A percentile compares a stretch with the other conserved stretches of the same genome.
These are phyloP conservation scores for Ustilago hordei DNA, from an alignment of 1,284 basidiomycete genomes.

Conservation along the genomic window DNA sequence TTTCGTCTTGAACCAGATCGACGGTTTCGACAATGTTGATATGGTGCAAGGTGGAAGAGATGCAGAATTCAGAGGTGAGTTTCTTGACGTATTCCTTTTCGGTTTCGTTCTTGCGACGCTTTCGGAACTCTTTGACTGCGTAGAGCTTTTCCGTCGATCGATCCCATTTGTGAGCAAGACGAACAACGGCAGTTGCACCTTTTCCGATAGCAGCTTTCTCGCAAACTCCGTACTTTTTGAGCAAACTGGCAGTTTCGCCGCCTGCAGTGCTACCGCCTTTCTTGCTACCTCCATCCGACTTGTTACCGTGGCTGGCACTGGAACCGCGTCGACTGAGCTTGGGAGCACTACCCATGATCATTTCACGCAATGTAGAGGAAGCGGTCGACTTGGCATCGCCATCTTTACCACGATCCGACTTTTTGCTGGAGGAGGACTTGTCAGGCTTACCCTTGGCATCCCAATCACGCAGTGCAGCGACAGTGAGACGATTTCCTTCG, in stretches of 20 bases:
- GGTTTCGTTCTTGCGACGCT: constrained; percentile 95
- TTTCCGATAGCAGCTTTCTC: constrained; percentile 97
- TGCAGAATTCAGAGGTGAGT: constrained; percentile 98
- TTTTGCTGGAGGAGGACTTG: constrained; percentile 44
- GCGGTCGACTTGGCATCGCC: constrained; percentile 63
- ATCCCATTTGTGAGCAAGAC: constrained; percentile 98
- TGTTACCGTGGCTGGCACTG: constrained; percentile 56
- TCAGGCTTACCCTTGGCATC: constrained; percentile 56
- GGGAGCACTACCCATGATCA: constrained; percentile 67
- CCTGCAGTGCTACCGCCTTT: constrained; percentile 55
- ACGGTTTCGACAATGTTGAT: constrained; percentile 98
- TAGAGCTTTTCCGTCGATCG: constrained; percentile 96
- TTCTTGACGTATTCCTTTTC: constrained; percentile 99
- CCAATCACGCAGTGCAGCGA: constrained; percentile 64
- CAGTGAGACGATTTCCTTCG: constrained; percentile 58
- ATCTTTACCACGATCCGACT: constrained; percentile 52
- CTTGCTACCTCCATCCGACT: constrained; percentile 58
- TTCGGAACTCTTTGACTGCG: constrained; percentile 99
- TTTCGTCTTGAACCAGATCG: constrained; percentile 96
- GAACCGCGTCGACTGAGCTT: constrained; percentile 65
- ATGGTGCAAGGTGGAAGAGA: constrained; percentile 95
- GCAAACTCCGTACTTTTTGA: constrained; percentile 95
- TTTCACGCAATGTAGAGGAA: constrained; percentile 64
- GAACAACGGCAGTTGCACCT: constrained; percentile 94
- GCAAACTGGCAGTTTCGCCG: constrained; percentile 64